phyloP scores from a whole-genome alignment of 139 green algal species.

The Gonium pectorale region DNA sequence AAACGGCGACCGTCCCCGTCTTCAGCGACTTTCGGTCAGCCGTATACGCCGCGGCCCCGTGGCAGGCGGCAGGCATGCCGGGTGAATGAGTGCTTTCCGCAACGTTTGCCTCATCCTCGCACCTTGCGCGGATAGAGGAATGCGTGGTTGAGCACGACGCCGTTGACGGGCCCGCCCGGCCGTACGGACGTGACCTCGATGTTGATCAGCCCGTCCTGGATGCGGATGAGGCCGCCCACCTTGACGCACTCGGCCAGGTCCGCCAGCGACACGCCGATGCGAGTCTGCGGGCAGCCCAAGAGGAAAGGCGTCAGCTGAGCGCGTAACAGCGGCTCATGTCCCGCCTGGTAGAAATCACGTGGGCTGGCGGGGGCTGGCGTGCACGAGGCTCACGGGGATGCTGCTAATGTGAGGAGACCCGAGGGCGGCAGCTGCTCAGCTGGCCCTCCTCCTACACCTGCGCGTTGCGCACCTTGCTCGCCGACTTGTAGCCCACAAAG shows the following conservation, averaged over 20 bases:
- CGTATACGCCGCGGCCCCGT: too few relatives aligned
- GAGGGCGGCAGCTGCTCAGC: too few relatives aligned
- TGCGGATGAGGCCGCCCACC: conserved; percentile 33
- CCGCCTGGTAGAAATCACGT: too few relatives aligned
- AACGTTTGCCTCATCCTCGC: neutral
- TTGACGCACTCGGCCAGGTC: conserved; percentile 42
- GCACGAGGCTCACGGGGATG: too few relatives aligned
- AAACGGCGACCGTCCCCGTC: too few relatives aligned
- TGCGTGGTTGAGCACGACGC: conserved; percentile 43
- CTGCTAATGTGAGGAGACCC: too few relatives aligned
- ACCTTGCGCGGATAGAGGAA: conserved; percentile 54
- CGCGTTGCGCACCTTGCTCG: conserved; percentile 15
- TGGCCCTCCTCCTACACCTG: too few relatives aligned
- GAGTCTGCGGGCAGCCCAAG: neutral
- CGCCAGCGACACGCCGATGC: conserved; percentile 42
- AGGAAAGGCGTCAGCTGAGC: neutral
- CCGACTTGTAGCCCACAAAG: conserved; percentile 44
- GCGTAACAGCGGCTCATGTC: too few relatives aligned
- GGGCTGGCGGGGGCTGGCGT: too few relatives aligned
- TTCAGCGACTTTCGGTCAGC: too few relatives aligned
- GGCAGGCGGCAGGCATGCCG: too few relatives aligned
- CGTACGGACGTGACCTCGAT: conserved; percentile 54
- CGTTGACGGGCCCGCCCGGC: conserved; percentile 18
- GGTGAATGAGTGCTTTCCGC: too few relatives aligned
- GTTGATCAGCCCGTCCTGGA: conserved; percentile 65